phyloP scores from a whole-genome alignment of 2,329 filamentous ascomycete genomes.

The Trichoderma asperellum region DNA sequence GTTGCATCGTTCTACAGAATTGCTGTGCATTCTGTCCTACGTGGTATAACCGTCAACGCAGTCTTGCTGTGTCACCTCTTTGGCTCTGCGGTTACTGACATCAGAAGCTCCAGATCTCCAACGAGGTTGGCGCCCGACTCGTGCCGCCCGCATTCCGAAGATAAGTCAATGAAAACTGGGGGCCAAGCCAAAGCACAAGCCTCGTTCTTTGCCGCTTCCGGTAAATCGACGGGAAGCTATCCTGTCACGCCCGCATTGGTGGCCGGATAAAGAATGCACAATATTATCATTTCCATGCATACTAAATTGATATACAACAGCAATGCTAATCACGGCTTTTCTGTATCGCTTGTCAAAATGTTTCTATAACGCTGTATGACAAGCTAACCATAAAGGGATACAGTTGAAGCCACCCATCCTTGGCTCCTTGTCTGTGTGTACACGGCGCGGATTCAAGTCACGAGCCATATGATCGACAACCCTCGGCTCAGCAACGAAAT shows the following conservation, averaged over 20 bases:
- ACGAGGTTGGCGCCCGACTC: neutral
- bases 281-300: neutral
- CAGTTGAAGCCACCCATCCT: neutral
- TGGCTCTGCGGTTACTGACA: neutral
- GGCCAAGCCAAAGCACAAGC: neutral
- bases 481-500: neutral
- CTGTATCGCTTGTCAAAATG: neutral
- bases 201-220: constrained; percentile 8
- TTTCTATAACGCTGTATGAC: neutral
- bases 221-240: neutral
- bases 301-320: neutral
- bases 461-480: neutral
- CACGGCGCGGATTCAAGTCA: neutral
- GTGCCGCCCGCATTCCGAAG: constrained; percentile 4
- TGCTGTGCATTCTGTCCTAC: neutral
- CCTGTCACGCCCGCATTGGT: constrained; percentile 1
- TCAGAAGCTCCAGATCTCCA: constrained; percentile 15
- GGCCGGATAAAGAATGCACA: neutral
- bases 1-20: neutral
- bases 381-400: neutral
- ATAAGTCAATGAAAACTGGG: neutral
- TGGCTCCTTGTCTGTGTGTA: neutral
- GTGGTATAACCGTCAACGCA: neutral
- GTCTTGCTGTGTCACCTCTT: neutral
- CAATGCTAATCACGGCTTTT: neutral